Evolutionary conservation across 2,329 filamentous ascomycete genomes (phyloP), one percentile per base, ranked within the genome.

Genomic region (Venturia carpophila): DNA sequence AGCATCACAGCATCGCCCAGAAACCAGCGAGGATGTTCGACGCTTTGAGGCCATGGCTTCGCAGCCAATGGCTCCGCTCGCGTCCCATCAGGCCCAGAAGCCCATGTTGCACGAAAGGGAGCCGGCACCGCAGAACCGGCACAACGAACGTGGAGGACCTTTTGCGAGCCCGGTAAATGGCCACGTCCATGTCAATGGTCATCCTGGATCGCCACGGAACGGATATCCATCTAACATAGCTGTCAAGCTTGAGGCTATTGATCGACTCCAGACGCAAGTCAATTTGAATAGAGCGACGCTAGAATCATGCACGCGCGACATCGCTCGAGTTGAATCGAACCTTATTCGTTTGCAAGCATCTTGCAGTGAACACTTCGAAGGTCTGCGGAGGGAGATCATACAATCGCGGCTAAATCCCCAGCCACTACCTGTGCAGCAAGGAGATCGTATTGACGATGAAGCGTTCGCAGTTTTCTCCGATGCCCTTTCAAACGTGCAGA

Each of bases 241-340:
- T 13, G 71, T 75, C 27, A 67, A 72, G 24, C 71, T 76, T 21
- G 76, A 78, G 66, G 77, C 77, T 60, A 73, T 80, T 67, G 70
- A 76, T 49, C 76, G 78, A 17, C 69, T 81, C 52, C 79, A 81
- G 68, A 77, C 77, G n/a, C 79, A 81, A 67, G 76, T 80, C 37
- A 76, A 78, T 13, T 76, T 77, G 68, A 79, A 80, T 69, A 78
- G 78, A 60, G 73, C 66, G 7, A 72, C 72, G 1, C 68, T 76
- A 27, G 70, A 71, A 42, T 70, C 71, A 39, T 74, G 75, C 39
- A 71, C 69, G 42, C 70, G 74, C 11, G 73, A 74, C 52, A 63
- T 67, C 37, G 30, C 19, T 17, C 41, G 60, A 17, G 21, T 63
- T 6, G 65, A 66, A 15, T 27, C 27, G 19, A 34, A 21, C 9